These are phyloP conservation scores for Exserohilum rostratum DNA, from an alignment of 2,329 filamentous ascomycete genomes.

Conservation along the genomic window DNA sequence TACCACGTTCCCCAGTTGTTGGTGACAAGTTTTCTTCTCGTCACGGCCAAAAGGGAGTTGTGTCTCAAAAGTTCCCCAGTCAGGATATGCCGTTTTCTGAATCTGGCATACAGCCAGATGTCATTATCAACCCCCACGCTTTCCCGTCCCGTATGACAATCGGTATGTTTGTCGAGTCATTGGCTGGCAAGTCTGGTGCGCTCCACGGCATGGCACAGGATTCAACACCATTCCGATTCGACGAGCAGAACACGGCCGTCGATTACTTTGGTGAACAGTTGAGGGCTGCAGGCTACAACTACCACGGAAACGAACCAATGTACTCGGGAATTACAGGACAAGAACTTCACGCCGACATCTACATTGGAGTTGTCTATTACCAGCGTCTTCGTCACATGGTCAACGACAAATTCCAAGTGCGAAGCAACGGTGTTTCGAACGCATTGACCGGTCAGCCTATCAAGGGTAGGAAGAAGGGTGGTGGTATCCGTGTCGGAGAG, in stretches of 20 bases:
- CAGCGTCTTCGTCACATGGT: constrained; percentile 99
- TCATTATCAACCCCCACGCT: constrained; percentile 99
- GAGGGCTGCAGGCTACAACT: constrained; percentile 90
- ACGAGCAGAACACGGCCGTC: constrained; percentile 86
- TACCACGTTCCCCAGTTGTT: constrained; percentile 88
- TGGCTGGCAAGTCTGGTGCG: constrained; percentile 92
- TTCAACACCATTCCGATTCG: constrained; percentile 92
- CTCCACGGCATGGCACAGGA: constrained; percentile 96
- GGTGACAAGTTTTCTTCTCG: constrained; percentile 99
- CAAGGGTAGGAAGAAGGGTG: constrained; percentile 93
- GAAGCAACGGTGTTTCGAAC: not conserved
- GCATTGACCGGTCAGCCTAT: constrained; percentile 77
- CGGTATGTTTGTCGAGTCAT: constrained; percentile 97
- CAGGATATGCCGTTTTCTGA: constrained; percentile 97
- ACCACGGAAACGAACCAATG: constrained; percentile 97
- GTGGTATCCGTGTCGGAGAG: constrained; percentile 98
- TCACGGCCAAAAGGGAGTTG: constrained; percentile 97
- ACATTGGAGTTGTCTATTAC: constrained; percentile 97
- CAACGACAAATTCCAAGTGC: constrained; percentile 94
- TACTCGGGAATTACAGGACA: constrained; percentile 94
- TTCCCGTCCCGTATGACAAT: constrained; percentile 99
- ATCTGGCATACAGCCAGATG: constrained; percentile 92
- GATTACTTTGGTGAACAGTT: constrained; percentile 98
- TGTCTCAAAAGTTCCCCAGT: constrained; percentile 92
- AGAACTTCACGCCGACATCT: constrained; percentile 72